These are phyloP conservation scores for Metarhizium guizhouense DNA, from an alignment of 2,329 filamentous ascomycete species.

Conservation along the genomic window DNA sequence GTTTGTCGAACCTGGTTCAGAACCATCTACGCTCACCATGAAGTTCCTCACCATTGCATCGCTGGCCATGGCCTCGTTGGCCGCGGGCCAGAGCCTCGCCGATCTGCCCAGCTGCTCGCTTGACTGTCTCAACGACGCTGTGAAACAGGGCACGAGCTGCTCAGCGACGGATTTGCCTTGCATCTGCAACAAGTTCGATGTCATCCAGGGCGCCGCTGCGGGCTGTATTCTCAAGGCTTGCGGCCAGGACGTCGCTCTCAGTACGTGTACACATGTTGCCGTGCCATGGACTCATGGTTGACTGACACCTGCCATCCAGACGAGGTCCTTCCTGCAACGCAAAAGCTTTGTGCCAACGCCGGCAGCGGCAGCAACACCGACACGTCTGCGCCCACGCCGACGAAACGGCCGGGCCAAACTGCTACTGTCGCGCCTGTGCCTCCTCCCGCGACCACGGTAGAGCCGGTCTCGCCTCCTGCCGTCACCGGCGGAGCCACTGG, in stretches of 20 bases:
- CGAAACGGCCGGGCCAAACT: not conserved
- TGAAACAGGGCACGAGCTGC: slow-evolving; percentile 17
- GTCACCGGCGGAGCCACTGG: not conserved
- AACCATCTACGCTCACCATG: slow-evolving; percentile 9
- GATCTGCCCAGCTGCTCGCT: slow-evolving; percentile 21
- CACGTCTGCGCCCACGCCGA: not conserved
- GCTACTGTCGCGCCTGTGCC: not conserved
- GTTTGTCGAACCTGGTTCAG: too few species aligned
- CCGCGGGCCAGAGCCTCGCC: slow-evolving; percentile 13
- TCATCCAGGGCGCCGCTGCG: slow-evolving; percentile 16
- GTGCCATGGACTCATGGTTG: too few species aligned
- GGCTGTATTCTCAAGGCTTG: slow-evolving; percentile 20
- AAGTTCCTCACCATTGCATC: slow-evolving; percentile 12
- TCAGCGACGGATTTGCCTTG: slow-evolving; percentile 16
- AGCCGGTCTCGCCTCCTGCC: not conserved
- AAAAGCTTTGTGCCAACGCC: slow-evolving; percentile 13
- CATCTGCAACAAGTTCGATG: slow-evolving; percentile 16
- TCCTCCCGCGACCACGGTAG: not conserved
- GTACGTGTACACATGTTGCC: slow-evolving; percentile 14
- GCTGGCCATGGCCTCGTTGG: slow-evolving; percentile 15
- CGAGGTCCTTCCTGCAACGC: slow-evolving; percentile 21
- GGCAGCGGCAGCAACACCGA: not conserved
- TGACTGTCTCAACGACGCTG: slow-evolving; percentile 18
- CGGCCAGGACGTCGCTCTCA: slow-evolving; percentile 19
- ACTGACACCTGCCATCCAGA: slow-evolving; percentile 13